Base-by-base conservation (phyloP, 139 green algal genomes). In the Edaphochlamys debaryana region DNA sequence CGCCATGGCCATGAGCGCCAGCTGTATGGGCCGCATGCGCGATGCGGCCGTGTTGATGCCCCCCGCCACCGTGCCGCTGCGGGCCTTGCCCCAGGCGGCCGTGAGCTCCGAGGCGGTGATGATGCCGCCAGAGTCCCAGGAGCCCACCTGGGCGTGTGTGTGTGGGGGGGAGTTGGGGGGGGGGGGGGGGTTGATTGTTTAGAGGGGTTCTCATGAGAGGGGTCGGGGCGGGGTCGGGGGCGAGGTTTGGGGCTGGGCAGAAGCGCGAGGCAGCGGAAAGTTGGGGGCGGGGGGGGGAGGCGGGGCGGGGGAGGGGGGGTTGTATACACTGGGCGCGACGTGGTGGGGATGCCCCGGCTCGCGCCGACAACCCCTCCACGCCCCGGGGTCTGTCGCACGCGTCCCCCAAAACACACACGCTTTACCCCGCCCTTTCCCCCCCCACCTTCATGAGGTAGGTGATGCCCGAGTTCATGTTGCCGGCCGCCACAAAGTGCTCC, bases 1-100 rank as follows among this genome's bases (percentile, higher is more conserved):
- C 63, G 77, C 45, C 42, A 91, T 78, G 36, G 38, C 32, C 41
- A 91, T 36, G 34, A 88, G 64, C 30, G 87, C 82, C 38, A 77
- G 78, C 82, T 91, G 87, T 1, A 91, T 67, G n/a, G 87, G 87
- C 42, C 67, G 25, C 71, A 91, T 80, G n/a, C 83, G 79, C 56
- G 37, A 38, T 2, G 87, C 82, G 11, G 36, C 63, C 13, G 60
- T 87, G 79, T 87, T 85, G 25, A 87, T 45, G 70, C 68, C 64
- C 41, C 66, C 64, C 42, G 67, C 48, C 58, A 73, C 19, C 37
- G 64, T 36, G 34, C 77, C 64, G 32, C 23, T n/a, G 64, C 66
- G 66, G 63, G 13, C 54, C 77, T 83, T 83, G 62, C 25, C 25
- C 77, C 77, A 83, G n/a, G 34, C 45, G 1, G 34, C 23, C 6